Evolutionary conservation across 768 basidiomycete genomes (phyloP), one percentile per base, ranked within the genome.

Genomic region (Chiua virens): DNA sequence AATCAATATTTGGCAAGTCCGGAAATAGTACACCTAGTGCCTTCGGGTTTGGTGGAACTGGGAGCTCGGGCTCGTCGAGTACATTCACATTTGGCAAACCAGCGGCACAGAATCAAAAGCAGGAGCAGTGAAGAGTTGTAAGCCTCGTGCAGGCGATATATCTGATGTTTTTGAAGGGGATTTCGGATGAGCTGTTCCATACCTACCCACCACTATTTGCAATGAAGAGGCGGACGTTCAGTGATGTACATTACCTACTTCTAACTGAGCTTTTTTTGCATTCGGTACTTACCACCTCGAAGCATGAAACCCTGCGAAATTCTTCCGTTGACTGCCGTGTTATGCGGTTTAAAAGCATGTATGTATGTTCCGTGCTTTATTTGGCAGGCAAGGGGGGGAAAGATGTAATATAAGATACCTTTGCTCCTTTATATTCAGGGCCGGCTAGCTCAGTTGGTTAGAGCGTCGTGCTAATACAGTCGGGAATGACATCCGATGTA

Each of bases 391-490:
- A 9, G 10, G 2, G 14, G 2, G 6, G 7, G 15, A 10, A 30
- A 30, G 30, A 30, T 13, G 10, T 44, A 13, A 34, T 22, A 15
- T 25, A 27, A 7, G 27, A 27, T 1, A 7, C 27, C 13, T 30
- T 30, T 30, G 10, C 5, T 14, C 10, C 3, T 2, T 5, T 30
- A 3, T n/a, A 27, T 22, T 20, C 6, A 32, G 17, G 61, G 63
- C 64, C 63, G 63, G 53, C 58, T 64, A 64, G 64, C 64, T 64
- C 63, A 66, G 63, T 63, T 64, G 63, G 63, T 64, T 64, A 64
- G 63, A 64, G 63, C 63, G 63, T 64, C 60, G 63, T 64, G 63
- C 63, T 64, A 64, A 64, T 64, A 64, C 63, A 67, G 17, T 17
- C n/a, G 22, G n/a, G 23, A 8, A 20, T 1, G 3, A 30, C 25